phyloP scores from a whole-genome alignment of 1,284 basidiomycete genomes.

The Anthracocystis panici-leucophaei region DNA sequence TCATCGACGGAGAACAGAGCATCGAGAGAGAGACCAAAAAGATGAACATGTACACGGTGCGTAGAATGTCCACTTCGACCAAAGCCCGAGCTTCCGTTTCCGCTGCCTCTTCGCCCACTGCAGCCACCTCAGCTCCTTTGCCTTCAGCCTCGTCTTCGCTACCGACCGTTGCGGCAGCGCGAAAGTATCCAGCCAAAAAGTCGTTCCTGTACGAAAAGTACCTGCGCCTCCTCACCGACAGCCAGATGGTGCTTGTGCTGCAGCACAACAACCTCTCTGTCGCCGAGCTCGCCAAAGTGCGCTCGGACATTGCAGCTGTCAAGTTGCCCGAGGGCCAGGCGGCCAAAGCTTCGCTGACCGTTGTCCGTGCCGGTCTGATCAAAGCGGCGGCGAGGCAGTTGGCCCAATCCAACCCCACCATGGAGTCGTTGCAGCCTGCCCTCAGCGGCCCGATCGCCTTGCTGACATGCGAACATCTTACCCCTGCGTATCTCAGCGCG shows the following conservation, averaged over 20 bases:
- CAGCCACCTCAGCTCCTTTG: constrained; percentile 12
- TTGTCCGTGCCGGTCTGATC: constrained; percentile 56
- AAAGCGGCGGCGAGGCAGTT: constrained; percentile 34
- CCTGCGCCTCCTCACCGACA: constrained; percentile 50
- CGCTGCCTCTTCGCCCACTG: constrained; percentile 10
- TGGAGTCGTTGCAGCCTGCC: constrained; percentile 38
- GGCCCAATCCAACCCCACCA: constrained; percentile 13
- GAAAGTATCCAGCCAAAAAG: constrained; percentile 53
- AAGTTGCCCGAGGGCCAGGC: constrained; percentile 43
- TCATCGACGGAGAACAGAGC: constrained; percentile 52
- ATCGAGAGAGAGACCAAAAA: constrained; percentile 60
- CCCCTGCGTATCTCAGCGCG: constrained; percentile 55
- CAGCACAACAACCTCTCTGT: constrained; percentile 64
- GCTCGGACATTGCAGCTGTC: constrained; percentile 53
- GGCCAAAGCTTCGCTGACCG: constrained; percentile 42
- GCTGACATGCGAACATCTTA: constrained; percentile 58
- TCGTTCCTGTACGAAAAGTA: constrained; percentile 60
- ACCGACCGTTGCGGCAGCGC: constrained; percentile 5
- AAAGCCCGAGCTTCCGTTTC: constrained; percentile 25
- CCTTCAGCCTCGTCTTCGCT: constrained; percentile 6
- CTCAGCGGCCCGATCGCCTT: constrained; percentile 61
- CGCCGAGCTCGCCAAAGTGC: constrained; percentile 52
- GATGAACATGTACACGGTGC: constrained; percentile 68
- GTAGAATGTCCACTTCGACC: constrained; percentile 50
- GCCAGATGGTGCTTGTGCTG: constrained; percentile 55